phyloP scores from a whole-genome alignment of 2,329 filamentous ascomycete species.

The Sarocladium brachiariae region DNA sequence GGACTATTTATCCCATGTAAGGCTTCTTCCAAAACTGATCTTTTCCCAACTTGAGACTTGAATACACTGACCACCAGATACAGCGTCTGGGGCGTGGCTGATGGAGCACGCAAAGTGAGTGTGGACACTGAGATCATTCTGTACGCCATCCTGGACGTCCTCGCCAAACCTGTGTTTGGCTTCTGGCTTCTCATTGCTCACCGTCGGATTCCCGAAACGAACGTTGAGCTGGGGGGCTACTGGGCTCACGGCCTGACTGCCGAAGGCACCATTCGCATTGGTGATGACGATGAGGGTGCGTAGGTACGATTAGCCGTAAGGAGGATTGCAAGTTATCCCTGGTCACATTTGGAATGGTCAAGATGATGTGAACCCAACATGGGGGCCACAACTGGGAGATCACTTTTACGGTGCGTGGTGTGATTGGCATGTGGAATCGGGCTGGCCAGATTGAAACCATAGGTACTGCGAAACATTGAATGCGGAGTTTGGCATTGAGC shows the following conservation, averaged over 20 bases:
- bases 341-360: no score
- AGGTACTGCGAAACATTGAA: no score
- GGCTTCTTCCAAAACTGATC: slow-evolving; percentile 12
- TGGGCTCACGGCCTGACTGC: slow-evolving; percentile 29
- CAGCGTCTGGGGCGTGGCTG: slow-evolving; percentile 23
- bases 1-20: slow-evolving; percentile 23
- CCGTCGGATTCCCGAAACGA: slow-evolving; percentile 28
- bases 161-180: slow-evolving; percentile 24
- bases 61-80: no score
- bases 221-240: slow-evolving; percentile 30
- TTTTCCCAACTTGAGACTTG: no score
- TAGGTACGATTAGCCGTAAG: no score
- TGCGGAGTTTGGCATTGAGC: no score
- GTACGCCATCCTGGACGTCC: slow-evolving; percentile 24
- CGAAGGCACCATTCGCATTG: slow-evolving; percentile 28
- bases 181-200: slow-evolving; percentile 28
- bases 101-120: slow-evolving; percentile 19
- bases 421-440: no score
- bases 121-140: slow-evolving; percentile 23
- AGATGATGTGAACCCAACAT: no score
- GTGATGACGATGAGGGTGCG: slow-evolving; percentile 11
- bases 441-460: no score
- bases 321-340: no score
- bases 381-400: no score
- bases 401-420: no score